A percentile compares a stretch with the other conserved stretches of the same genome.
Conservation (phyloP, 805 yeast genomes). For the Ogataea saltuana region DNA sequence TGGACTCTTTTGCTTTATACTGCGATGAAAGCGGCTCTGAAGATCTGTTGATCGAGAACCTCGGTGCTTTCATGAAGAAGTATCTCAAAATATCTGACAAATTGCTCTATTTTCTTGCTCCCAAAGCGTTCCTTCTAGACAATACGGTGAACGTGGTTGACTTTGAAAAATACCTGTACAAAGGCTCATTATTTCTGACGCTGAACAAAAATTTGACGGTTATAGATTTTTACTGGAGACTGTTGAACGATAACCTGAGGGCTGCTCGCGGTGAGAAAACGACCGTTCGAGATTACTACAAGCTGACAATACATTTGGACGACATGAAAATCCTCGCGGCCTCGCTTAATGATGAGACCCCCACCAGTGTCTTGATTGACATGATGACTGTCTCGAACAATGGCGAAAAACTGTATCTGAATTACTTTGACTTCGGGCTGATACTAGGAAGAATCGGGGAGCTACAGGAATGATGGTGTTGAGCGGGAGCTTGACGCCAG, state of each 20-base stretch:
- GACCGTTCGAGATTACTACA: conserved; percentile 20
- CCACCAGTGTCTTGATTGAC: conserved; percentile 39
- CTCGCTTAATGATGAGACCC: conserved; percentile 34
- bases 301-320: conserved; percentile 35
- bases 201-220: conserved; percentile 34
- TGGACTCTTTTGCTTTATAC: conserved; percentile 43
- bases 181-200: conserved; percentile 43
- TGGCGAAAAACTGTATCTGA: conserved; percentile 38
- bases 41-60: conserved; percentile 40
- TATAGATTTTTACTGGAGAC: conserved; percentile 44
- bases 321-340: conserved; percentile 37
- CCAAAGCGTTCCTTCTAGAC: conserved; percentile 36
- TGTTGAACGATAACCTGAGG: conserved; percentile 31
- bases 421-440: conserved; percentile 48
- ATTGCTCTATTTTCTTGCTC: conserved; percentile 32
- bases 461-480: conserved; percentile 23
- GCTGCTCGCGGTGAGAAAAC: not conserved
- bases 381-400: conserved; percentile 47
- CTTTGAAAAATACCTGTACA: conserved; percentile 44
- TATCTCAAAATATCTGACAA: conserved; percentile 33
- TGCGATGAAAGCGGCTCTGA: conserved; percentile 36
- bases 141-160: conserved; percentile 45
- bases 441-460: conserved; percentile 51
- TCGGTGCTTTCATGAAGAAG: conserved; percentile 33
- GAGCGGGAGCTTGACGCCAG: no score